Evolutionary conservation across 2,329 filamentous ascomycete genomes (phyloP).

Genomic region (Diaporthe australafricana): DNA sequence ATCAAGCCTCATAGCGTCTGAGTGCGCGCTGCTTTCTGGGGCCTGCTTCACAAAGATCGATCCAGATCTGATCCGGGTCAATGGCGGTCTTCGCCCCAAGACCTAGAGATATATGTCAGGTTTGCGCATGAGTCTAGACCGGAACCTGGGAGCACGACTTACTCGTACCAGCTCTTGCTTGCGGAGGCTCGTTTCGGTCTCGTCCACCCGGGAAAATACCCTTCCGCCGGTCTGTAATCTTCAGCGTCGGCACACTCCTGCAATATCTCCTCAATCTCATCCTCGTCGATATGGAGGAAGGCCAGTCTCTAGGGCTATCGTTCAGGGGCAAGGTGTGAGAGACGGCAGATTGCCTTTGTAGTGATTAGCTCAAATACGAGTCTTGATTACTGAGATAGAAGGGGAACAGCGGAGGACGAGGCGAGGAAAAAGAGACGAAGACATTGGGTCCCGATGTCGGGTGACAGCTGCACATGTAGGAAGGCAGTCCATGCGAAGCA

Average conservation of each 20-base stretch:
- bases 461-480: background rate
- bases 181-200: background rate
- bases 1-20: too few species aligned
- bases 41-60: constrained; percentile 11
- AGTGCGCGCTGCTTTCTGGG: background rate
- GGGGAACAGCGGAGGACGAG: background rate
- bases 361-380: background rate
- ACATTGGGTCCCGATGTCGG: background rate
- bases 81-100: background rate
- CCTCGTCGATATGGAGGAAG: constrained; percentile 4
- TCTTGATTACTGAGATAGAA: background rate
- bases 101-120: background rate
- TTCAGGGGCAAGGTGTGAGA: background rate
- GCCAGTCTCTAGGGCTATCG: background rate
- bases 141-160: background rate
- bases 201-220: background rate
- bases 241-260: background rate
- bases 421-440: background rate
- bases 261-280: background rate
- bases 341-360: background rate
- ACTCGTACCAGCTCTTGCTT: constrained; percentile 2
- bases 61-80: constrained; percentile 10
- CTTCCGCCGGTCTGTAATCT: background rate
- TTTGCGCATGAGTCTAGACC: background rate
- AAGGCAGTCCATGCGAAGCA: background rate